Evolutionary conservation across 176 grass and related monocot genomes (phyloP), one percentile per base, ranked within the genome.

Genomic region (Oryza nivara): DNA sequence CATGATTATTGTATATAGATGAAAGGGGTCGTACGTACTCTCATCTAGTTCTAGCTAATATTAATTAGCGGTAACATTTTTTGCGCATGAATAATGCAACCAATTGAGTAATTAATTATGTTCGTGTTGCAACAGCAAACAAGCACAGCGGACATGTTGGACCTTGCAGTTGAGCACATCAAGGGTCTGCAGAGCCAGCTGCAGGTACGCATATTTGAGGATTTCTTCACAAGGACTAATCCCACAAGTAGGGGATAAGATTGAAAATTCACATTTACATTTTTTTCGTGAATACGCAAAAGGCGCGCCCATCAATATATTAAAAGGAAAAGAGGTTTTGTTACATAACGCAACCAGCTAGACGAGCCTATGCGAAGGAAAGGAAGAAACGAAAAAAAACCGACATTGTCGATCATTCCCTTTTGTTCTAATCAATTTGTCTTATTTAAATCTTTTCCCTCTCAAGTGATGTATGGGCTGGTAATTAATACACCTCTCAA

Each of bases 111-210:
- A 67, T 79, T 36, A 11, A 67, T 79, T 15, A 9, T 60, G 16
- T 48, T 58, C 28, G 6, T 25, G 22, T 25, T 74, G 22, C 47
- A 58, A 84, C 84, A 97, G 94, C 94, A 97, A 94, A 97, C 94
- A 34, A 92, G 87, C 87, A 97, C 94, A 1, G 78, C 94, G 72
- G 94, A 97, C 88, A 97, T 97, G 94, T 48, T 97, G 87, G 94
- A 97, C 67, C 76, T 97, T 41, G 94, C 94, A 41, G 92, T 94
- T 63, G 92, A 97, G 83, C 92, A 97, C 82, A 97, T 97, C 82
- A 94, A 86, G 81, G 89, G 69, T 22, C 92, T 97, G 56, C 94
- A 97, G 61, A 90, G 73, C 78, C 82, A 94, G 63, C 60, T 94
- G 12, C 84, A 97, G 91, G 94, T 97, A 76, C 4, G 11, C 1